These are phyloP conservation scores for Coniochaeta prunicola DNA, from an alignment of 2,329 filamentous ascomycete species.

Conservation along the genomic window DNA sequence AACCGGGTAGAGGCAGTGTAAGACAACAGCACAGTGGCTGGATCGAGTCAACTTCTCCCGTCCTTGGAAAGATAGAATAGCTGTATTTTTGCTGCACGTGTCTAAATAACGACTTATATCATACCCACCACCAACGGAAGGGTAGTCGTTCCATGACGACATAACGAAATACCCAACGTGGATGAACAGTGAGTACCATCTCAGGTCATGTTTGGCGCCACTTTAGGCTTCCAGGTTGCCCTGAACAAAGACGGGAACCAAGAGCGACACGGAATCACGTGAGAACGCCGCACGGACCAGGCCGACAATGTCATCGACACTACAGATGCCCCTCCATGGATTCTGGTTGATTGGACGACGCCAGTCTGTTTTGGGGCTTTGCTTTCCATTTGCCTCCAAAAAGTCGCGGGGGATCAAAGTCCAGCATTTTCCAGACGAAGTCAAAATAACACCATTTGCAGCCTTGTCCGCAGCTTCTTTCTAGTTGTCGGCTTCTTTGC, in stretches of 20 bases:
- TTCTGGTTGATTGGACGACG: conserved; percentile 32
- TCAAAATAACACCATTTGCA: conserved; percentile 16
- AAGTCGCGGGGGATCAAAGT: conserved; percentile 6
- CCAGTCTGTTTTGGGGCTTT: conserved; percentile 15
- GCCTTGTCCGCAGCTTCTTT: conserved; percentile 4
- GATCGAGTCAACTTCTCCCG: no score
- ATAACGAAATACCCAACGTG: no score
- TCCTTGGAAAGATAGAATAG: no score
- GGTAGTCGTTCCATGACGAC: no score
- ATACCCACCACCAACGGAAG: no score
- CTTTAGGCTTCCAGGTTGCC: no score
- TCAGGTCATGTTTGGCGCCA: no score
- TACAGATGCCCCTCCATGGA: conserved; percentile 9
- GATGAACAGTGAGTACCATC: no score
- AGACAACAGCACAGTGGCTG: no score
- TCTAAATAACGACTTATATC: no score
- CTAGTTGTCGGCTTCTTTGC: neutral
- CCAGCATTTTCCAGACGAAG: conserved; percentile 12
- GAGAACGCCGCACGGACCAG: neutral
- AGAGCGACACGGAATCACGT: neutral
- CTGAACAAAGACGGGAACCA: neutral
- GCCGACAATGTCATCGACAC: neutral
- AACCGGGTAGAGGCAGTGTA: no score
- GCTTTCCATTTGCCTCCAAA: conserved; percentile 11
- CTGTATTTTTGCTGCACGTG: no score